A percentile compares a stretch with the other conserved stretches of the same genome.
Evolutionary conservation across 768 basidiomycete genomes (phyloP).

Genomic region (Leccinum obscurum): DNA sequence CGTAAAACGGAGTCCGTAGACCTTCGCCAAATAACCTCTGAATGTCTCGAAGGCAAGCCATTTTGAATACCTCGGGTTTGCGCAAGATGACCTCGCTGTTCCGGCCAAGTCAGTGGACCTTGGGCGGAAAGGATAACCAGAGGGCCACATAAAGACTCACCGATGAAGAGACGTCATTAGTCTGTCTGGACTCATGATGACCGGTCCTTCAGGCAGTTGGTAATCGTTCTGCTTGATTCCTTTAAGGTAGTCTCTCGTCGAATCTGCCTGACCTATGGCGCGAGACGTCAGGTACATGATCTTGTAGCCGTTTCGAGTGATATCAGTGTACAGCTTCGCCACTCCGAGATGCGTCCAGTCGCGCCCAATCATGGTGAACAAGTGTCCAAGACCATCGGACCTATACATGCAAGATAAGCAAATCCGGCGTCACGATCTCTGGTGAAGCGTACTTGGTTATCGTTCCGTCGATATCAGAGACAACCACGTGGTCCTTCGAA

Average conservation of each 20-base stretch:
- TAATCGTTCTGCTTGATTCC: constrained; percentile 96
- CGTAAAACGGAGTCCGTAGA: constrained; percentile 82
- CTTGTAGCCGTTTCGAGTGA: constrained; percentile 93
- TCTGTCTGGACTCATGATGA: constrained; percentile 98
- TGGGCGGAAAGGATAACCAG: neutral
- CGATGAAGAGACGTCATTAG: constrained; percentile 93
- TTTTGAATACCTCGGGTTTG: constrained; percentile 99
- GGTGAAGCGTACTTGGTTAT: constrained; percentile 81
- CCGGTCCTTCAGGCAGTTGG: constrained; percentile 95
- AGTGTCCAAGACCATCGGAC: constrained; percentile 94
- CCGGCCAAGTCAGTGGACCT: neutral
- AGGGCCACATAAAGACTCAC: constrained; percentile 43
- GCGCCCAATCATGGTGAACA: constrained; percentile 96
- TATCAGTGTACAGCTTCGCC: constrained; percentile 96
- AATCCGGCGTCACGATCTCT: neutral
- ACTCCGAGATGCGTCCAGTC: constrained; percentile 99
- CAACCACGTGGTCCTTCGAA: constrained; percentile 82
- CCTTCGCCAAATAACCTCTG: constrained; percentile 82
- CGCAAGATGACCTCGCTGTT: constrained; percentile 96
- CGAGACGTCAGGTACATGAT: constrained; percentile 97
- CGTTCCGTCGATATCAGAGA: constrained; percentile 98
- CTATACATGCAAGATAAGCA: constrained; percentile 38
- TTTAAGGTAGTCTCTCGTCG: constrained; percentile 91
- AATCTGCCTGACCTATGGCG: constrained; percentile 97
- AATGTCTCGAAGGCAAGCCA: constrained; percentile 97